Base-by-base conservation (phyloP, 2,329 filamentous ascomycete species). In the Alternaria conjuncta region DNA sequence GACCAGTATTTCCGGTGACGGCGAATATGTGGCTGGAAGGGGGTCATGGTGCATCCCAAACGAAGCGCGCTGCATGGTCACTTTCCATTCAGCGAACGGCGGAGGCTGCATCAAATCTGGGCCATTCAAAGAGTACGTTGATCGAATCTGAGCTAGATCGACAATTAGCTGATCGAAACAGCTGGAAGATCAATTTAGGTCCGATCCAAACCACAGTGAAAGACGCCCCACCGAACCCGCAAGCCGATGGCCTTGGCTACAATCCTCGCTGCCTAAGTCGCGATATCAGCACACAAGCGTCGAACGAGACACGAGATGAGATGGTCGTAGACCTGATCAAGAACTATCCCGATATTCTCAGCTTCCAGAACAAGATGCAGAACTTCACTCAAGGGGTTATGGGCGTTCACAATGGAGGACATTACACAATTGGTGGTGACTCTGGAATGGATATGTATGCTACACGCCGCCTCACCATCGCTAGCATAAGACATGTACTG, bases 241-340 rank as follows among this genome's bases (percentile, higher is more conserved):
- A 61, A 18, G 60, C 73, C 6, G 67, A 65, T 2, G 56, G 67
- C 2, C 54, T 69, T 0, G 59, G 45, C 2, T 71, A 67, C 30
- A 75, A 79, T 28, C 74, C 75, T 5, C 72, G 78, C 12, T 81
- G 79, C 50, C 47, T 79, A 7, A 71, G 73, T 23, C 73, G 79
- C 9, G 76, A 80, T 50, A 62, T 81, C 28, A 76, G 78, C 49
- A 74, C 74, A 1, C 75, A 66, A 11, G 56, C 65, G 1, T 61
- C 61, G 1, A 80, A 82, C 61, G 84, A 85, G 3, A 83, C 85
- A 13, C 4, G n/a, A 41, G 36, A 41, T 41, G 36, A 41, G 5
- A 41, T 41, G 36, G 36, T 41, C 36, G 36, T 41, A 18, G n/a
- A 41, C 8, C 70, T 87, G 36, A 88, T 88, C 63, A 82, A 85